Conservation (phyloP, 495 filamentous ascomycete species). For the Parachaetomium inaequale region DNA sequence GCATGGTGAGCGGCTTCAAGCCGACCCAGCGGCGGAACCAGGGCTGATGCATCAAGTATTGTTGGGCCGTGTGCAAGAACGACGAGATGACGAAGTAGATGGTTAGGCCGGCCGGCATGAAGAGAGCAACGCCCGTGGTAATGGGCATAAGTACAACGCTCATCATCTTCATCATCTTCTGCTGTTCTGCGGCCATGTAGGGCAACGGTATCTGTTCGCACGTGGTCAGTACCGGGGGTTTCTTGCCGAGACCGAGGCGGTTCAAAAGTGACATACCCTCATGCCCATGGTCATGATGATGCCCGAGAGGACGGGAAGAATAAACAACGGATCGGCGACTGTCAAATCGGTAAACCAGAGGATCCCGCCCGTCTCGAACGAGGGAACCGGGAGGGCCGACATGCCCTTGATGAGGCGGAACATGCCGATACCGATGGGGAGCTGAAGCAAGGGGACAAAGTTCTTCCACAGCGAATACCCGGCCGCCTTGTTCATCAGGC, state of each 20-base stretch:
- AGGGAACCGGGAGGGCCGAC: constrained; percentile 74
- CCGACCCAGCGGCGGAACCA: constrained; percentile 49
- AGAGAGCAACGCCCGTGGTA: constrained; percentile 58
- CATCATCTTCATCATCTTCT: constrained; percentile 51
- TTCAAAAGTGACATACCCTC: constrained; percentile 45
- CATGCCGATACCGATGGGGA: constrained; percentile 71
- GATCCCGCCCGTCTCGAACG: constrained; percentile 61
- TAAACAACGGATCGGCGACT: constrained; percentile 66
- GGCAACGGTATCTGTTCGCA: constrained; percentile 31
- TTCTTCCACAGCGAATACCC: constrained; percentile 53
- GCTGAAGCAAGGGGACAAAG: constrained; percentile 59
- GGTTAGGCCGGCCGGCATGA: constrained; percentile 65
- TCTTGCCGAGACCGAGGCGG: not conserved
- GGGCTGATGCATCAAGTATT: constrained; percentile 48
- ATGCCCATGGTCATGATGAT: constrained; percentile 51
- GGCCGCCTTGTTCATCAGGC: constrained; percentile 44
- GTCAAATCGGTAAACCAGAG: constrained; percentile 82
- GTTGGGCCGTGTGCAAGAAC: constrained; percentile 55
- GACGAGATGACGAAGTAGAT: constrained; percentile 64
- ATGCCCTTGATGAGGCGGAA: constrained; percentile 75
- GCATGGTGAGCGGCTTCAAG: constrained; percentile 43
- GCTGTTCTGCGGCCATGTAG: constrained; percentile 34
- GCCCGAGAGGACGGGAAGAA: constrained; percentile 61
- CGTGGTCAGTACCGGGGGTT: constrained; percentile 1
- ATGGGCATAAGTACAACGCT: constrained; percentile 57